phyloP scores from a whole-genome alignment of 2,329 filamentous ascomycete species.

The Aureobasidium sp. region DNA sequence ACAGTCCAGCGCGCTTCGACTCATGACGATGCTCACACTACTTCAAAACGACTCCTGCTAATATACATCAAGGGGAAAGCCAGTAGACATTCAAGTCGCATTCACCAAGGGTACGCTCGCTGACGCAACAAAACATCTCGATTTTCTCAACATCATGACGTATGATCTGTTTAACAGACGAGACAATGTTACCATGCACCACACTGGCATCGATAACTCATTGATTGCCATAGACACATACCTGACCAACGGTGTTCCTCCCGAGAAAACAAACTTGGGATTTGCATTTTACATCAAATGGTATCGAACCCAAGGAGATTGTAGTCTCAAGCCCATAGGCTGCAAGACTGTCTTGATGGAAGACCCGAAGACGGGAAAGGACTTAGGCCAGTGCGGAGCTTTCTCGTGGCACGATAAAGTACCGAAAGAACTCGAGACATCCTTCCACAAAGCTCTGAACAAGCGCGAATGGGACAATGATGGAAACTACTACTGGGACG shows the following conservation, averaged over 20 bases:
- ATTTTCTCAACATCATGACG: slow-evolving; percentile 64
- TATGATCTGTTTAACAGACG: slow-evolving; percentile 67
- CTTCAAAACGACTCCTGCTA: neutral
- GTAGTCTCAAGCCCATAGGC: slow-evolving; percentile 41
- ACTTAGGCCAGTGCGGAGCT: slow-evolving; percentile 18
- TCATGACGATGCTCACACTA: neutral
- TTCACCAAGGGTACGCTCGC: slow-evolving; percentile 50
- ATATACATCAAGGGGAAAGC: slow-evolving; percentile 33
- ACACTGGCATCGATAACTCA: slow-evolving; percentile 53
- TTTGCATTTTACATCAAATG: slow-evolving; percentile 64
- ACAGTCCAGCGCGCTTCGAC: neutral
- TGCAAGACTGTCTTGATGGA: slow-evolving; percentile 54
- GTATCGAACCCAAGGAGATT: slow-evolving; percentile 48
- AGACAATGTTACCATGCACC: slow-evolving; percentile 55
- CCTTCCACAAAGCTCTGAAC: slow-evolving; percentile 48
- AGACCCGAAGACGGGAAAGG: slow-evolving; percentile 47
- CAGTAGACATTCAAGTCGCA: slow-evolving; percentile 56
- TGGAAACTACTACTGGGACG: slow-evolving; percentile 63
- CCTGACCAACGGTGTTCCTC: slow-evolving; percentile 45
- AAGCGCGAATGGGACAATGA: slow-evolving; percentile 48
- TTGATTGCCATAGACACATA: slow-evolving; percentile 50
- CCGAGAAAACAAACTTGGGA: slow-evolving; percentile 54
- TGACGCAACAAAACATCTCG: slow-evolving; percentile 50
- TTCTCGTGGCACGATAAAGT: slow-evolving; percentile 28
- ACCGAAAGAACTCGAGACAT: slow-evolving; percentile 44